Evolutionary conservation across 768 basidiomycete genomes (phyloP).

Genomic region (Amanita rubescens): DNA sequence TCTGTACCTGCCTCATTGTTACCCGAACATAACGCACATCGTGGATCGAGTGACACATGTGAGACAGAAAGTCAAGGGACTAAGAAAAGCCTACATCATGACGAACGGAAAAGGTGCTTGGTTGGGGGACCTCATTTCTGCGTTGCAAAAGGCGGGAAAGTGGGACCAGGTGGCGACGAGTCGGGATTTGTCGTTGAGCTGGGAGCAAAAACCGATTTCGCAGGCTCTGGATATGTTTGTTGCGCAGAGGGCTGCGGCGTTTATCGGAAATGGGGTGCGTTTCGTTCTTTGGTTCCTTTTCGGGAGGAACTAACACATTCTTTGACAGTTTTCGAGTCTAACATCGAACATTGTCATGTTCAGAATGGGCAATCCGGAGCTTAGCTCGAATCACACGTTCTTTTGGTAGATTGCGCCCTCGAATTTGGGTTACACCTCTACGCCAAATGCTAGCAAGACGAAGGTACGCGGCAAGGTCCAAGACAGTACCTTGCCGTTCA

Average conservation of each 20-base stretch:
- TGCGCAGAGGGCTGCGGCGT: slow-evolving; percentile 52
- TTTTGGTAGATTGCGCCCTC: slow-evolving; percentile 26
- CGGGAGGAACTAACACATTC: background rate
- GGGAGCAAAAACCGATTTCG: slow-evolving; percentile 49
- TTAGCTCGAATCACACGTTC: slow-evolving; percentile 28
- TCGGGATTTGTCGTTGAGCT: slow-evolving; percentile 42
- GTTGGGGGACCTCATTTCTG: slow-evolving; percentile 37
- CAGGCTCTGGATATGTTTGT: slow-evolving; percentile 67
- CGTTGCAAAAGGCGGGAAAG: slow-evolving; percentile 23
- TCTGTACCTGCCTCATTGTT: slow-evolving; percentile 41
- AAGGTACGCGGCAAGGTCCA: no score
- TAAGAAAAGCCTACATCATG: slow-evolving; percentile 53
- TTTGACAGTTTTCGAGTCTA: slow-evolving; percentile 36
- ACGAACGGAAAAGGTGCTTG: slow-evolving; percentile 52
- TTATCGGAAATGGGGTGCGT: slow-evolving; percentile 68
- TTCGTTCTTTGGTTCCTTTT: background rate
- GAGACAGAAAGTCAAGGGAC: slow-evolving; percentile 11
- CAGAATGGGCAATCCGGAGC: slow-evolving; percentile 25
- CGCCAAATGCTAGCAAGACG: no score
- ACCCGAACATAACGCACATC: slow-evolving; percentile 44
- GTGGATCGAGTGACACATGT: slow-evolving; percentile 31
- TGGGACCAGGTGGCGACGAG: slow-evolving; percentile 50
- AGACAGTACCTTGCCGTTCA: no score
- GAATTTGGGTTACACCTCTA: no score
- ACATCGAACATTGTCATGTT: slow-evolving; percentile 42